Evolutionary conservation across 495 filamentous ascomycete species (phyloP).

Genomic region (Extremus antarcticus): DNA sequence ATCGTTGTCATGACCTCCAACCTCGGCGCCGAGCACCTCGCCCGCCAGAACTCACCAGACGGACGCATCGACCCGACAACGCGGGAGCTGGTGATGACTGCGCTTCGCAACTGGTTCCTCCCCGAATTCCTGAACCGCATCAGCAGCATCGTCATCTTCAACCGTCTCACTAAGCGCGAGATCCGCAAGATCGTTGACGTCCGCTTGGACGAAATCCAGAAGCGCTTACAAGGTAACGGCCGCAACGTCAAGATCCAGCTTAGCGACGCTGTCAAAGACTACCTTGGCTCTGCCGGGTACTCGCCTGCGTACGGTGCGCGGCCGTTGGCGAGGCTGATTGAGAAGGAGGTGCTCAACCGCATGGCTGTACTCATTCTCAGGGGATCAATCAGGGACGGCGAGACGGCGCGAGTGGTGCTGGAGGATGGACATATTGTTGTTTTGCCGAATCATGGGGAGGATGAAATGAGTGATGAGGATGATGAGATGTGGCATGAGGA

Average conservation of each 20-base stretch:
- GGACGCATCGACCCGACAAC: constrained; percentile 83
- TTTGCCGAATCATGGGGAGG: constrained; percentile 67
- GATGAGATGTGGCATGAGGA: constrained; percentile 51
- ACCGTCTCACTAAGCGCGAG: constrained; percentile 76
- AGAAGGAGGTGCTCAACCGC: constrained; percentile 90
- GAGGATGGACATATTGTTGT: constrained; percentile 67
- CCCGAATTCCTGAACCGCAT: constrained; percentile 98
- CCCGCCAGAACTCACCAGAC: constrained; percentile 61
- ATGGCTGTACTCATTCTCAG: constrained; percentile 82
- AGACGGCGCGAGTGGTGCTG: constrained; percentile 66
- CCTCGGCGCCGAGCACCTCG: constrained; percentile 85
- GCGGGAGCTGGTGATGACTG: constrained; percentile 74
- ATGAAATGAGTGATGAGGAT: constrained; percentile 37
- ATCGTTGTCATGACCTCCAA: constrained; percentile 99
- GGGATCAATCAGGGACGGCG: constrained; percentile 74
- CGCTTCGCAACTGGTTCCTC: constrained; percentile 88
- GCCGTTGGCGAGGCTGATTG: constrained; percentile 77
- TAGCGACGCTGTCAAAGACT: constrained; percentile 74
- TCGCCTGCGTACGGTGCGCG: constrained; percentile 88
- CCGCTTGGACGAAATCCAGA: constrained; percentile 79
- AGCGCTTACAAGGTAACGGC: constrained; percentile 66
- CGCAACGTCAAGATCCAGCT: constrained; percentile 71
- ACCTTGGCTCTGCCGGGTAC: constrained; percentile 79
- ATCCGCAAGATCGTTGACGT: constrained; percentile 95
- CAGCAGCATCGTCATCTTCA: constrained; percentile 92